phyloP scores from a whole-genome alignment of 148 eudicot species.

The Heliosperma pusillum region DNA sequence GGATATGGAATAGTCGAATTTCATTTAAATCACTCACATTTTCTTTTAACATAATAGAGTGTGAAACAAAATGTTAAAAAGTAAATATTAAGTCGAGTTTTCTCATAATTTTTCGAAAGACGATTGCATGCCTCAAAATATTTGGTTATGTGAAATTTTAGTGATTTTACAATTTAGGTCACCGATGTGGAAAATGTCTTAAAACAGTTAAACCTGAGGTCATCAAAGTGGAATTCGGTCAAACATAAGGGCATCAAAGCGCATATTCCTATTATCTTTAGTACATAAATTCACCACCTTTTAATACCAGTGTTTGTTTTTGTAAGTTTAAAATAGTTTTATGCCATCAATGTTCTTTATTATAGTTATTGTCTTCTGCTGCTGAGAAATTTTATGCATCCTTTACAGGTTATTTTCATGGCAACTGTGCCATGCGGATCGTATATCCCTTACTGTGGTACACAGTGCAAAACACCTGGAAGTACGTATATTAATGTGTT shows the following conservation, averaged over 20 bases:
- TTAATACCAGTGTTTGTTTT: not conserved
- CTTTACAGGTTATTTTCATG: slow-evolving; percentile 22
- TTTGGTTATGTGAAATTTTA: not conserved
- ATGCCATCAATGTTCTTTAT: not conserved
- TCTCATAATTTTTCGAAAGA: not conserved
- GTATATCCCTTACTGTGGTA: slow-evolving; percentile 18
- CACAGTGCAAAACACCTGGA: slow-evolving; percentile 21
- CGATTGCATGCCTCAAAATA: not conserved
- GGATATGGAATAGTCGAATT: not conserved
- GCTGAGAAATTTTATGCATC: not conserved
- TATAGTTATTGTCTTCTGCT: not conserved
- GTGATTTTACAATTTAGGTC: not conserved
- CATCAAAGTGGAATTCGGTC: not conserved
- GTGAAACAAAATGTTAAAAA: no score
- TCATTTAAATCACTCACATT: no score
- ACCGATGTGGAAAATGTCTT: not conserved
- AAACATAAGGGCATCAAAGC: no score
- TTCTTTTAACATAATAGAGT: not conserved
- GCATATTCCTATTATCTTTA: not conserved
- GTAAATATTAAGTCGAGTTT: not conserved
- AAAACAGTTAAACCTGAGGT: not conserved
- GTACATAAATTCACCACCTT: not conserved
- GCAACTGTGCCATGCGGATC: slow-evolving; percentile 32
- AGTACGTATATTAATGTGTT: slow-evolving; percentile 11
- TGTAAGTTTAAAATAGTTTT: not conserved